Base-by-base conservation (phyloP, 2,329 filamentous ascomycete species). In the Elsinoe australis region DNA sequence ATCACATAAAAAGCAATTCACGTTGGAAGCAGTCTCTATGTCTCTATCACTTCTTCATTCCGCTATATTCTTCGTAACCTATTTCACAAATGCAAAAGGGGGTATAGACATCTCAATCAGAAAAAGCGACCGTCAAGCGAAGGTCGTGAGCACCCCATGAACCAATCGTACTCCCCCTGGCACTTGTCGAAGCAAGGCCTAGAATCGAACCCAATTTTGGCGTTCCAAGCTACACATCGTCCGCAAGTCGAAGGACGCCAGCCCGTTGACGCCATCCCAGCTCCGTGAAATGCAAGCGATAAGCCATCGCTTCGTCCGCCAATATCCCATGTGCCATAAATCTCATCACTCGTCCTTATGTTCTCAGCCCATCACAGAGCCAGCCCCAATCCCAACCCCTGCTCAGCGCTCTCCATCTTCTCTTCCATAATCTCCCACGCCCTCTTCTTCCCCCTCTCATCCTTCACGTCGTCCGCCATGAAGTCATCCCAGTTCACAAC, bases 371-470 rank as follows among this genome's bases (percentile, higher is more conserved):
- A 15, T 44, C 24, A 44, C 22, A 24, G 14, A 17, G 10, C 9
- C 39, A 8, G 24, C 39, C 31, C 24, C 19, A 31, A 32, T 15
- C 24, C 39, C 36, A 41, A 26, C 12, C 36, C 18, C 21, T 28
- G 21, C 12, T 41, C 21, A 26, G 36, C 36, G 22, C 36, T 15
- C 21, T 41, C 48, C 12, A 47, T 33, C 24, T 42, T 49, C 24
- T 53, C 51, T 22, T 47, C 49, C 48, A 53, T 50, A 9, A 49
- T 44, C 22, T 41, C 39, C 39, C 39, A 44, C n/a, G 21, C 39
- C 17, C 39, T 21, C 39, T 44, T 44, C 24, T 29, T 44, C 9
- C 39, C 39, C 17, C 36, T 17, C 1, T 41, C 21, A 15, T 32
- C 24, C 14, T 44, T 44, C 18, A 17, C 39, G 15, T 31, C 39